phyloP scores from a whole-genome alignment of 805 yeast species.

The Metschnikowia corniflorae region DNA sequence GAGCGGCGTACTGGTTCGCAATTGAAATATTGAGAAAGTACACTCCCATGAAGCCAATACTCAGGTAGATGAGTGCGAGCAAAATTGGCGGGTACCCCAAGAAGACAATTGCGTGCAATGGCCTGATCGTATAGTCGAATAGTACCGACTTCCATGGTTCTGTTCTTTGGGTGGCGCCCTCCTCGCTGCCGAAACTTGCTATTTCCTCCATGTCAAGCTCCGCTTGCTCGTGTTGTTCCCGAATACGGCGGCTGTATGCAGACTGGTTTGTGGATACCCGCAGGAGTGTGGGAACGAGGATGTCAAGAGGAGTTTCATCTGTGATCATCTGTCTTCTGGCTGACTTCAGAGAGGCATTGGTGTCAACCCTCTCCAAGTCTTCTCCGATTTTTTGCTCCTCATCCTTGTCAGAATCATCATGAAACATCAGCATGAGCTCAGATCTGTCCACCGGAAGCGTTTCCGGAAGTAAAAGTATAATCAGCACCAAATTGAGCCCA shows the following conservation, averaged over 20 bases:
- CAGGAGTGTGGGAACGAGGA: constrained; percentile 36
- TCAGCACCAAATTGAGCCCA: constrained; percentile 46
- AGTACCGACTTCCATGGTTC: constrained; percentile 8
- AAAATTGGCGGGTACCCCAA: constrained; percentile 71
- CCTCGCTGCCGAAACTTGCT: neutral
- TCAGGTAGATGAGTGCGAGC: constrained; percentile 60
- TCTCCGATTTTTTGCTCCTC: constrained; percentile 13
- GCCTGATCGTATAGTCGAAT: constrained; percentile 52
- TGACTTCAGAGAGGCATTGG: constrained; percentile 25
- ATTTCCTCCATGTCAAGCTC: neutral
- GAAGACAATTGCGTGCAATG: constrained; percentile 58
- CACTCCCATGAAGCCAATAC: constrained; percentile 63
- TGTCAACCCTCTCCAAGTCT: constrained; percentile 29
- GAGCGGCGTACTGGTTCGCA: constrained; percentile 55
- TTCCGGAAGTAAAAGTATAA: constrained; percentile 69
- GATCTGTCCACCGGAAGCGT: constrained; percentile 66
- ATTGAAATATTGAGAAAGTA: constrained; percentile 75
- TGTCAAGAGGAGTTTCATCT: constrained; percentile 35
- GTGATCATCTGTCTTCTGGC: constrained; percentile 15
- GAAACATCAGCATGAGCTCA: constrained; percentile 29
- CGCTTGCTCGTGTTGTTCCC: constrained; percentile 22
- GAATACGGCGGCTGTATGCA: constrained; percentile 26
- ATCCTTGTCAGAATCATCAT: neutral
- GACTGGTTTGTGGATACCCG: constrained; percentile 34
- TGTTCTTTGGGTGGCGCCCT: no score